Base-by-base conservation (phyloP, 148 eudicot species). In the Salicornia ramosissima region DNA sequence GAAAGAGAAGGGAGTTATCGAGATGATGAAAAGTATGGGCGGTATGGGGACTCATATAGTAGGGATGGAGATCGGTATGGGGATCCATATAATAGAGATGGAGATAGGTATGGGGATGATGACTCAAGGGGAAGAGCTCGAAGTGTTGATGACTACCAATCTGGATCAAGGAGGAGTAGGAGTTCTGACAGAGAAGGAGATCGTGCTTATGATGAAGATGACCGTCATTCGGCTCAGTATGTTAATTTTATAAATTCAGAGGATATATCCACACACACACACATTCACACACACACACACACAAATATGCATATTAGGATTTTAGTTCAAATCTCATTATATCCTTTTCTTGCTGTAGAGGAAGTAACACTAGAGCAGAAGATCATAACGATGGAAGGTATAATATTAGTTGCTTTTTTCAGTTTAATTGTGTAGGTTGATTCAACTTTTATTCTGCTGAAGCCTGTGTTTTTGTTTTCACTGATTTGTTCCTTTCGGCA, bases 121-220 rank as follows among this genome's bases (percentile, higher is more conserved):
- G 88, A 84, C 31, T 77, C 78, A 68, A 83, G 83, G 31, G 96
- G 96, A 71, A 88, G 96, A 81, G 78, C 88, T 81, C 86, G 40
- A 75, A 85, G 84, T 77, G 67, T 63, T 40, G 96, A 86, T 80
- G 93, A 74, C 39, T 71, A 84, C 60, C 81, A 72, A 45, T 71
- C 82, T 83, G 87, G 83, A 58, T 83, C 88, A 52, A 91, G 93
- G 76, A 91, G 93, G 76, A 83, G 92, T 82, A 89, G 90, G 80
- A 95, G 99, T 75, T 83, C 82, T 78, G 96, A 91, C 63, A 83
- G 84, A 76, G 84, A 90, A 22, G 84, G 86, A 70, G 87, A 82
- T 54, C 90, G 82, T 67, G 75, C 80, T 69, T 86, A 81, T 77
- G 97, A 89, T 71, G 96, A 86, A 68, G 91, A 91, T 75, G 96